phyloP scores from a whole-genome alignment of 2,329 filamentous ascomycete species.

The Fusarium equiseti region DNA sequence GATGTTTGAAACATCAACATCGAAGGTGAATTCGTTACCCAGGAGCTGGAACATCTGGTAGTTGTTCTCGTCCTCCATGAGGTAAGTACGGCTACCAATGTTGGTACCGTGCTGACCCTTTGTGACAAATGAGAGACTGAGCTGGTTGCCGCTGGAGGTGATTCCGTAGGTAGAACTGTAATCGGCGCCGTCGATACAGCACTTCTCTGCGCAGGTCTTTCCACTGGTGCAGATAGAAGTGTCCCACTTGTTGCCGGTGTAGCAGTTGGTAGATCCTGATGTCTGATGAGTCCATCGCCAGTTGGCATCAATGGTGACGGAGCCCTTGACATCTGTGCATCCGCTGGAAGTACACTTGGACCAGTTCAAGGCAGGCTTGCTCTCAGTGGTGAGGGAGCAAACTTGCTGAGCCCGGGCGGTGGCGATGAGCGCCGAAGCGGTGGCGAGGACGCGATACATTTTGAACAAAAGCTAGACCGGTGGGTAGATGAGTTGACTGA shows the following conservation, averaged over 20 bases:
- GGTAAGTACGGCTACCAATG: conserved; percentile 70
- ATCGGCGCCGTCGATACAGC: conserved; percentile 66
- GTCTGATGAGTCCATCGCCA: conserved; percentile 70
- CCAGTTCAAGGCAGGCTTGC: conserved; percentile 66
- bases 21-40: conserved; percentile 78
- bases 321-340: conserved; percentile 63
- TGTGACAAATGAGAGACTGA: conserved; percentile 70
- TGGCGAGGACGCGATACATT: conserved; percentile 50
- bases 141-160: conserved; percentile 62
- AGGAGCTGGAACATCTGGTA: conserved; percentile 75
- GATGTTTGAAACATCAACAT: conserved; percentile 76
- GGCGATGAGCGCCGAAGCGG: conserved; percentile 47
- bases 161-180: conserved; percentile 66
- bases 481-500: conserved; percentile 25
- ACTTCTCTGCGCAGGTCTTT: conserved; percentile 60
- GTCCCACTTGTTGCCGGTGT: conserved; percentile 65
- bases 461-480: conserved; percentile 28
- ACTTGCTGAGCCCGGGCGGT: conserved; percentile 60
- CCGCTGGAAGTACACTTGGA: conserved; percentile 64
- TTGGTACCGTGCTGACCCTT: conserved; percentile 61
- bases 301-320: conserved; percentile 69
- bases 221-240: conserved; percentile 56
- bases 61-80: conserved; percentile 70
- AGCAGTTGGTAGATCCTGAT: conserved; percentile 65
- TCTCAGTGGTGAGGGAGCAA: conserved; percentile 61